Conservation (phyloP, 345 rosid genomes). For the Corymbia maculata region DNA sequence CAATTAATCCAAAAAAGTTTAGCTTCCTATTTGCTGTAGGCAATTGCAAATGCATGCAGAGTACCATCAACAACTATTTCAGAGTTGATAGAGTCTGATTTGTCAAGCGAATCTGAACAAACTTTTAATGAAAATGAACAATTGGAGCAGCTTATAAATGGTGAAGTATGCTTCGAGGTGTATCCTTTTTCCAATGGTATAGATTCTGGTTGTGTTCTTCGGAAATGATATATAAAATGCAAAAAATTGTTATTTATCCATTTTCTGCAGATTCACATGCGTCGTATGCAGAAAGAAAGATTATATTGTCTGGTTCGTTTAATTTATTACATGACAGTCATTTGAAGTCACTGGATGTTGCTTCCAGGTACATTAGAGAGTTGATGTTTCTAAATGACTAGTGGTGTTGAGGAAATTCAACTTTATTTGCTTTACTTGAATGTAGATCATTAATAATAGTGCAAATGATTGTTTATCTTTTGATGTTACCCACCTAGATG, state of each 20-base stretch:
- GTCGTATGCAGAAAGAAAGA: constrained; percentile 47
- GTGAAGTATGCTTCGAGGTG: constrained; percentile 62
- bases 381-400: not conserved
- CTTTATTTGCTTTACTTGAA: not conserved
- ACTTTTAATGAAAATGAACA: constrained; percentile 63
- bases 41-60: constrained; percentile 74
- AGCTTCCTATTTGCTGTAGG: constrained; percentile 27
- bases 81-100: constrained; percentile 56
- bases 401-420: not conserved
- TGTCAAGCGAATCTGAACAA: constrained; percentile 32
- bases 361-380: constrained; percentile 46
- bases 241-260: not conserved
- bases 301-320: constrained; percentile 87
- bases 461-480: not conserved
- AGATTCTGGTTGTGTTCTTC: constrained; percentile 5
- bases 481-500: not conserved
- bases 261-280: constrained; percentile 28
- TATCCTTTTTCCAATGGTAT: constrained; percentile 68
- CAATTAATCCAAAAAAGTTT: not conserved
- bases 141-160: constrained; percentile 60
- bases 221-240: not conserved
- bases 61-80: constrained; percentile 35
- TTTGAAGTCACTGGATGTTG: constrained; percentile 81
- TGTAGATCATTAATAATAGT: not conserved
- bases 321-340: constrained; percentile 89